A percentile compares a stretch with the other conserved stretches of the same genome.
These are phyloP conservation scores for Cutaneotrichosporon cyanovorans DNA, from an alignment of 1,284 basidiomycete genomes.

Conservation along the genomic window DNA sequence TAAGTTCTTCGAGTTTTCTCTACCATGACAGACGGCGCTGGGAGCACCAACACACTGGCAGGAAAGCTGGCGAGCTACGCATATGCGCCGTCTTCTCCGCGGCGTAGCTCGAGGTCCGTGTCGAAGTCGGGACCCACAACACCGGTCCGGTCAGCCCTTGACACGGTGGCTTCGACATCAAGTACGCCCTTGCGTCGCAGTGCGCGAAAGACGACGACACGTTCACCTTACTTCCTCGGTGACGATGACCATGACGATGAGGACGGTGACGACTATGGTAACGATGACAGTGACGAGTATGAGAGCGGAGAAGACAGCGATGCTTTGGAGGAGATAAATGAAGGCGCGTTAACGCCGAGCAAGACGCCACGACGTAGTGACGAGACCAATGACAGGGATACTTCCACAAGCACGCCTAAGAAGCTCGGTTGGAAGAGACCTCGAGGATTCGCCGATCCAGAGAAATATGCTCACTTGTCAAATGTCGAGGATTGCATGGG, in stretches of 20 bases:
- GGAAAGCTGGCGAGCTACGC: not conserved
- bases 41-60: too few species aligned
- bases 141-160: too few species aligned
- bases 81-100: not conserved
- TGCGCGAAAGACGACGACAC: not conserved
- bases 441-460: conserved; percentile 22
- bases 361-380: not conserved
- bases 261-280: too few species aligned
- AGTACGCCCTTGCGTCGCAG: not conserved
- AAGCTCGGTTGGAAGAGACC: conserved; percentile 14
- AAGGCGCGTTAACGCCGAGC: not conserved
- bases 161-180: not conserved
- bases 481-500: conserved; percentile 8
- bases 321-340: not conserved
- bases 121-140: too few species aligned
- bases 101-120: too few species aligned
- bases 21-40: too few species aligned
- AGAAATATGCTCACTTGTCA: conserved; percentile 23
- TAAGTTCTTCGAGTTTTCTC: too few species aligned
- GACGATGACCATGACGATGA: too few species aligned
- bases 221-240: not conserved
- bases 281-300: not conserved
- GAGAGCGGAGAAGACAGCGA: not conserved
- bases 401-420: not conserved
- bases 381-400: too few species aligned